Evolutionary conservation across 2,329 filamentous ascomycete genomes (phyloP).

Genomic region (Pseudogymnoascus pannorum): DNA sequence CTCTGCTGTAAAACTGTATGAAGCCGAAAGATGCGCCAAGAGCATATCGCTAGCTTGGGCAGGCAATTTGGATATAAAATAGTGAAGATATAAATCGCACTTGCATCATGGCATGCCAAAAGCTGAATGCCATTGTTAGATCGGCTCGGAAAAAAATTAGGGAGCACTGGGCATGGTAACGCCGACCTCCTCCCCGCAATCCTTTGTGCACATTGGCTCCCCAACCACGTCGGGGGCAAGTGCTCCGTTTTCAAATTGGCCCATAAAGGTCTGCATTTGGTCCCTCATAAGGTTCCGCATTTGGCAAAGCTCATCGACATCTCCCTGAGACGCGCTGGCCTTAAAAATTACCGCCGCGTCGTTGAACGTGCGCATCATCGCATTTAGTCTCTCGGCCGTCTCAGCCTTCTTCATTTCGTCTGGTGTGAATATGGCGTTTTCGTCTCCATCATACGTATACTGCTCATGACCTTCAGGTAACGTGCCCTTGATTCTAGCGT

Average conservation of each 20-base stretch:
- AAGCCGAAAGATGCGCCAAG: background rate
- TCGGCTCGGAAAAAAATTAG: no score
- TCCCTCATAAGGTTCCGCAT: background rate
- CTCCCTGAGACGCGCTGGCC: background rate
- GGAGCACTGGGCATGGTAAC: background rate
- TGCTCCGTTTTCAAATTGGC: background rate
- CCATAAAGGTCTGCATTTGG: background rate
- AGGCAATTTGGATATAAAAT: background rate
- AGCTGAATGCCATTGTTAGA: background rate
- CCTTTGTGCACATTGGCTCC: background rate
- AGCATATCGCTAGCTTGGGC: background rate
- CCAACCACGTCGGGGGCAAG: background rate
- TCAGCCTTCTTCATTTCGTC: background rate
- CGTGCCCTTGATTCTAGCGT: constrained; percentile 27
- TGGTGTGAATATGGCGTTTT: constrained; percentile 16
- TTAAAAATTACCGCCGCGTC: background rate
- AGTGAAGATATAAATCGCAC: background rate
- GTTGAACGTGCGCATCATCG: background rate
- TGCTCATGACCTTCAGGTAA: constrained; percentile 28
- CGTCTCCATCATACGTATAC: constrained; percentile 27
- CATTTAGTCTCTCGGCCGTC: background rate
- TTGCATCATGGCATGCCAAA: background rate
- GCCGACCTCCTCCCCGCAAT: background rate
- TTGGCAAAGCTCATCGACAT: background rate
- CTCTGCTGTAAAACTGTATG: background rate